These are phyloP conservation scores for Plantago rigida DNA, from an alignment of 305 asterid genomes.

Conservation along the genomic window DNA sequence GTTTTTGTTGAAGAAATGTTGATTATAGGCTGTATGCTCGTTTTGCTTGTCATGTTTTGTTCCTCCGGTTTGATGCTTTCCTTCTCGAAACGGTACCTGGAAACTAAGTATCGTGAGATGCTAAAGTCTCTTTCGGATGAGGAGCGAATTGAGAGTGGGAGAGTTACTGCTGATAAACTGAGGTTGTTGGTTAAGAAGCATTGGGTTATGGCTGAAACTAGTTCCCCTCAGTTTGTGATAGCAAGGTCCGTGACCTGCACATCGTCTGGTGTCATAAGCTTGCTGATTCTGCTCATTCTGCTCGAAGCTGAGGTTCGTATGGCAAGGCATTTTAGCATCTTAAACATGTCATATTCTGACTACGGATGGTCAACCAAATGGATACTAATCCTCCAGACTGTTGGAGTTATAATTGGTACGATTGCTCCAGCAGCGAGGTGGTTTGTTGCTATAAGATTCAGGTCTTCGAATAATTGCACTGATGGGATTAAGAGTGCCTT, in stretches of 20 bases:
- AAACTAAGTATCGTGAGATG: conserved; percentile 32
- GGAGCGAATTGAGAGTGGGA: conserved; percentile 15
- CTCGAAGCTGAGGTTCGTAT: conserved; percentile 24
- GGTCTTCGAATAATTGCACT: conserved; percentile 11
- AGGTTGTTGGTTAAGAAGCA: conserved; percentile 30
- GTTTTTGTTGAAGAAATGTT: conserved; percentile 25
- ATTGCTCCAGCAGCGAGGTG: conserved; percentile 45
- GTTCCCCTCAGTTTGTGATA: conserved; percentile 41
- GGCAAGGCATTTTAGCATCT: neutral
- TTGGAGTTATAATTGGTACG: conserved; percentile 33
- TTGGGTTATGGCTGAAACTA: conserved; percentile 48
- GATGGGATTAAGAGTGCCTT: conserved; percentile 17
- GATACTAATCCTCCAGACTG: conserved; percentile 30
- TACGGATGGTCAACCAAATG: conserved; percentile 35
- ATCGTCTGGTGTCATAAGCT: conserved; percentile 24
- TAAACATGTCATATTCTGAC: conserved; percentile 13
- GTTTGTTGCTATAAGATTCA: conserved; percentile 22
- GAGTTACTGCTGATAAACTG: conserved; percentile 23
- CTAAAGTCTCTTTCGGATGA: conserved; percentile 27
- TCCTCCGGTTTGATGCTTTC: conserved; percentile 31
- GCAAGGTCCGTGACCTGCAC: conserved; percentile 35
- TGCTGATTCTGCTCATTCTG: conserved; percentile 15
- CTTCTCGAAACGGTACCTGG: conserved; percentile 28
- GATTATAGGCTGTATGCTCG: conserved; percentile 21
- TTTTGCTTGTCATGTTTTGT: conserved; percentile 26